phyloP scores from a whole-genome alignment of 768 basidiomycete genomes.

The Pholiota molesta region DNA sequence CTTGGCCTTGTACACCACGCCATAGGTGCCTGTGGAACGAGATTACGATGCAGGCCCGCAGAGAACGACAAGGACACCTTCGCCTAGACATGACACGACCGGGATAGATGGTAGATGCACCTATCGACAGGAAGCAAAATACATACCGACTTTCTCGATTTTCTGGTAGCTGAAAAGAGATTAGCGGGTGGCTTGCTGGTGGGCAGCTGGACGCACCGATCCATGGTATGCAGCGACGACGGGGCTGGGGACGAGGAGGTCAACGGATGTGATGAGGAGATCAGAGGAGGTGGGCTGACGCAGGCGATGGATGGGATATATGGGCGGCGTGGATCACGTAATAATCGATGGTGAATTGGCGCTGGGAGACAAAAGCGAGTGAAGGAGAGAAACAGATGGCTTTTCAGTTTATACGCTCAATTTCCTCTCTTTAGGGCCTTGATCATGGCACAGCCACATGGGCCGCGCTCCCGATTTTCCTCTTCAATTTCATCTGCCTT shows the following conservation, averaged over 20 bases:
- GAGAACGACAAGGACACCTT: slow-evolving; percentile 40
- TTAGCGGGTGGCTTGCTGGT: not conserved
- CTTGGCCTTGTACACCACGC: slow-evolving; percentile 98
- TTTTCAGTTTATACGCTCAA: slow-evolving; percentile 10
- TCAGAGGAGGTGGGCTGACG: slow-evolving; percentile 2
- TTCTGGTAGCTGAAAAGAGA: slow-evolving; percentile 77
- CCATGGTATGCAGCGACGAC: slow-evolving; percentile 33
- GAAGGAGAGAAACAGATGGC: slow-evolving; percentile 17
- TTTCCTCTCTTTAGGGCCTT: not conserved
- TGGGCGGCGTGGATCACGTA: slow-evolving; percentile 28
- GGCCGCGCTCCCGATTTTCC: slow-evolving; percentile 18
- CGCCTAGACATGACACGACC: slow-evolving; percentile 39
- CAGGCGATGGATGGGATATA: slow-evolving; percentile 11
- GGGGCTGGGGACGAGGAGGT: not conserved
- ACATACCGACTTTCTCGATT: slow-evolving; percentile 97
- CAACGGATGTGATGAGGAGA: slow-evolving; percentile 2
- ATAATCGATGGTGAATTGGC: slow-evolving; percentile 25
- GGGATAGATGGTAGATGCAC: slow-evolving; percentile 17
- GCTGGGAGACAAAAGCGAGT: slow-evolving; percentile 4
- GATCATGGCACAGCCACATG: slow-evolving; percentile 26
- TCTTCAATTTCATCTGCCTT: slow-evolving; percentile 14
- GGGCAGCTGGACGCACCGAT: slow-evolving; percentile 36
- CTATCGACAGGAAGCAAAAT: slow-evolving; percentile 21
- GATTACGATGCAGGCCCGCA: slow-evolving; percentile 2
- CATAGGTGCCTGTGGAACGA: slow-evolving; percentile 82